These are phyloP conservation scores for Elsinoe batatas DNA, from an alignment of 2,329 filamentous ascomycete genomes.

Conservation along the genomic window DNA sequence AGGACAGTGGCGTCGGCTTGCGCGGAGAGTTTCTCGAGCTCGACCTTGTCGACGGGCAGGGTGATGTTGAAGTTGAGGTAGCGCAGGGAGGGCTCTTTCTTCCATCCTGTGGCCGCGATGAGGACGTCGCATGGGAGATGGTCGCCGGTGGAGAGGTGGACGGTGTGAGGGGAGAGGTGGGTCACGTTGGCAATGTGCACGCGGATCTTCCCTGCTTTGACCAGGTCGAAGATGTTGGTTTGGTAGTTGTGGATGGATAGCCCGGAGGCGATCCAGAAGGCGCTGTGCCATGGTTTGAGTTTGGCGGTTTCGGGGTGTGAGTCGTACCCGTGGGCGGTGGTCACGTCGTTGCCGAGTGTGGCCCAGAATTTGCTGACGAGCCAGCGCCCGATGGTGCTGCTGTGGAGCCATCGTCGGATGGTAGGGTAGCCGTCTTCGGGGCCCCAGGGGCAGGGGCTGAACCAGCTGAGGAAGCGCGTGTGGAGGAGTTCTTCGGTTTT, in stretches of 20 bases:
- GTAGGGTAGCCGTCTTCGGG: conserved; percentile 49
- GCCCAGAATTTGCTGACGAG: conserved; percentile 49
- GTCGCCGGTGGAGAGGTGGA: conserved; percentile 41
- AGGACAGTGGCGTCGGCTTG: conserved; percentile 45
- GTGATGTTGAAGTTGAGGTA: conserved; percentile 31
- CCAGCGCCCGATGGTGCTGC: conserved; percentile 46
- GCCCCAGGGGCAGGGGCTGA: conserved; percentile 66
- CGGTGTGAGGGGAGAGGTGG: conserved; percentile 34
- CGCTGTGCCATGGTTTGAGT: conserved; percentile 32
- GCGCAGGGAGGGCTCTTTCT: conserved; percentile 39
- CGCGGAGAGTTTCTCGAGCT: conserved; percentile 29
- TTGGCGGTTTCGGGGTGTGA: conserved; percentile 33
- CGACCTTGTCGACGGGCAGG: conserved; percentile 30
- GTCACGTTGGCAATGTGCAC: conserved; percentile 48
- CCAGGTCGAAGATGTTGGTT: conserved; percentile 46
- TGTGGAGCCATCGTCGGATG: conserved; percentile 48
- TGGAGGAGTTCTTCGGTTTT: conserved; percentile 59
- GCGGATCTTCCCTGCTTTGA: conserved; percentile 44
- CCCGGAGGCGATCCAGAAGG: conserved; percentile 46
- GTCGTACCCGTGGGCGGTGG: conserved; percentile 39
- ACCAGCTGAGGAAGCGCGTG: conserved; percentile 60
- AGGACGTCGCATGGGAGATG: conserved; percentile 41
- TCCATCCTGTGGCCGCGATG: conserved; percentile 50
- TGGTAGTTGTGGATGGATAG: conserved; percentile 53
- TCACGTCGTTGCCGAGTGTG: conserved; percentile 45